Conservation (phyloP, 306 rosid species). For the Corylus americana region DNA sequence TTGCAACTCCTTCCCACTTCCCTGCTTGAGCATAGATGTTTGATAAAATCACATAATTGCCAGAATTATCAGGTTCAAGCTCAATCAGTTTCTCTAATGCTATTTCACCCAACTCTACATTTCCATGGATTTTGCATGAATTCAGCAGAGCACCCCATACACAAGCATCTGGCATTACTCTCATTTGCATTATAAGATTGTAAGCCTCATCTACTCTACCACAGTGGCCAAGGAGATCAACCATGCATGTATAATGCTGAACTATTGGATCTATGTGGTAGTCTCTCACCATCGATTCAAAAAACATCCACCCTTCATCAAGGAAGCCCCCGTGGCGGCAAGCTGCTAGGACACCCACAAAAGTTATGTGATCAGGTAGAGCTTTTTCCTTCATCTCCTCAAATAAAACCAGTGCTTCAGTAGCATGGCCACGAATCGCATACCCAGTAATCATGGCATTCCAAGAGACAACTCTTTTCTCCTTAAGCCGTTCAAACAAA, state of each 20-base stretch:
- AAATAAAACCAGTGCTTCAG: conserved; percentile 59
- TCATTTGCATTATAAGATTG: conserved; percentile 52
- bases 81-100: conserved; percentile 62
- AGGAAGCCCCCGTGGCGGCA: conserved; percentile 61
- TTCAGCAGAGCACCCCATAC: conserved; percentile 70
- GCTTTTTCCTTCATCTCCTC: conserved; percentile 51
- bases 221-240: conserved; percentile 77
- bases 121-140: conserved; percentile 62
- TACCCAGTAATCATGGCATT: conserved; percentile 72
- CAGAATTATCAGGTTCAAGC: conserved; percentile 70
- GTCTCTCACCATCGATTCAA: conserved; percentile 47
- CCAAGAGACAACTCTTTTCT: conserved; percentile 78
- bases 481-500: conserved; percentile 56
- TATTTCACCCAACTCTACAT: conserved; percentile 56
- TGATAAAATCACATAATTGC: conserved; percentile 73
- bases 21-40: conserved; percentile 79
- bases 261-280: conserved; percentile 44
- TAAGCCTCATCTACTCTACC: conserved; percentile 57
- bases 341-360: conserved; percentile 66
- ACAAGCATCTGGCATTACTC: conserved; percentile 52
- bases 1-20: conserved; percentile 76
- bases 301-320: conserved; percentile 51
- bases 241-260: conserved; percentile 76
- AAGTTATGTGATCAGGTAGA: conserved; percentile 61
- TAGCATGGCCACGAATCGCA: conserved; percentile 73